Conservation (phyloP, 148 eudicot species). For the Cornus suecica region DNA sequence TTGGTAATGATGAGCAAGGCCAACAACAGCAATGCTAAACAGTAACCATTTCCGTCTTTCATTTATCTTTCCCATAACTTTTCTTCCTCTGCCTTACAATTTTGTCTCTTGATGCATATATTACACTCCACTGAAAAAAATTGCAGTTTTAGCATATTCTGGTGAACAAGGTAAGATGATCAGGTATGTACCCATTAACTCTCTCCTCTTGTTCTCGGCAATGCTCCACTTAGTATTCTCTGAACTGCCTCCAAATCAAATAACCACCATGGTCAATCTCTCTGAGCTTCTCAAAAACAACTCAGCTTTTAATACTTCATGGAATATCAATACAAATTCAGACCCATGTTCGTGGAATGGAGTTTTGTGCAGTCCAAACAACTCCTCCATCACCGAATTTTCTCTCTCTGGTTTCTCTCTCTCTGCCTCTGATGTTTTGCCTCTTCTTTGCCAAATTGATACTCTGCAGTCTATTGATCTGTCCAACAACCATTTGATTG, state of each 20-base stretch:
- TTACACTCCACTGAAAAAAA: neutral
- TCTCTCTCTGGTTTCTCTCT: slow-evolving; percentile 39
- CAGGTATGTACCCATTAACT: slow-evolving; percentile 13
- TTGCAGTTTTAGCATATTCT: neutral
- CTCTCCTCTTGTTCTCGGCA: slow-evolving; percentile 18
- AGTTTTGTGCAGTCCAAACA: slow-evolving; percentile 39
- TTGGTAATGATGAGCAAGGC: too few species aligned
- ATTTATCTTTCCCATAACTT: too few species aligned
- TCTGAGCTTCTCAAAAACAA: slow-evolving; percentile 32
- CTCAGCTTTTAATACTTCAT: slow-evolving; percentile 20
- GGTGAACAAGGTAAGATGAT: slow-evolving; percentile 12
- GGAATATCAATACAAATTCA: slow-evolving; percentile 30
- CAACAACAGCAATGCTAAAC: too few species aligned
- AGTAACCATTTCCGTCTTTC: too few species aligned
- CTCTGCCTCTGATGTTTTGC: slow-evolving; percentile 31
- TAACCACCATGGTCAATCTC: slow-evolving; percentile 42
- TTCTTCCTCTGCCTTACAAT: too few species aligned
- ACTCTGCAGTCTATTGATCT: slow-evolving; percentile 57
- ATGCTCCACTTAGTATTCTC: slow-evolving; percentile 25
- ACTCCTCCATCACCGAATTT: slow-evolving; percentile 32
- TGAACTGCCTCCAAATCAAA: slow-evolving; percentile 40
- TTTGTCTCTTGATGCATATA: too few species aligned
- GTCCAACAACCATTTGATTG: slow-evolving; percentile 46
- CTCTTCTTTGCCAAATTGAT: slow-evolving; percentile 42
- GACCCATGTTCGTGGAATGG: slow-evolving; percentile 83